Evolutionary conservation across 2,329 filamentous ascomycete genomes (phyloP).

Genomic region (Botrytis porri): DNA sequence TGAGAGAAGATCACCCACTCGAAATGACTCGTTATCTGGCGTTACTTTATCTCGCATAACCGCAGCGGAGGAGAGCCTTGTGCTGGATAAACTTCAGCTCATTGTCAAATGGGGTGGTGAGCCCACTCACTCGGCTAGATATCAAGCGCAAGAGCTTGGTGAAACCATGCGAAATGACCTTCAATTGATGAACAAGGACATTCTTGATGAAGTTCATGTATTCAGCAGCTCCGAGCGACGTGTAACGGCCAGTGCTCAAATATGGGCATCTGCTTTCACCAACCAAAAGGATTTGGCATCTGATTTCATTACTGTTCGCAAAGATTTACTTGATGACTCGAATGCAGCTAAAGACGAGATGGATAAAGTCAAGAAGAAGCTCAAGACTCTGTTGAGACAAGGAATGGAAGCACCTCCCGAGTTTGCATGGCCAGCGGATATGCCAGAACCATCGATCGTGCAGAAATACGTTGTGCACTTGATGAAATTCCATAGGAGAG

Average conservation of each 20-base stretch:
- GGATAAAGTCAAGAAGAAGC: slow-evolving; percentile 99
- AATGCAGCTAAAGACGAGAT: slow-evolving; percentile 99
- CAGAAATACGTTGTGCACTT: slow-evolving; percentile 88
- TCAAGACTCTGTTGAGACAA: slow-evolving; percentile 86
- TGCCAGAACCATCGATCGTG: slow-evolving; percentile 90
- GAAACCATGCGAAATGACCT: slow-evolving; percentile 95
- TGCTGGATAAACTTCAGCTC: slow-evolving; percentile 92
- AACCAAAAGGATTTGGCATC: slow-evolving; percentile 80
- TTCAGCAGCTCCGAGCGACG: slow-evolving; percentile 95
- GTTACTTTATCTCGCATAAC: slow-evolving; percentile 92
- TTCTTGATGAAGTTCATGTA: slow-evolving; percentile 87
- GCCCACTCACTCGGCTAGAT: slow-evolving; percentile 93
- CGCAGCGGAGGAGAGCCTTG: slow-evolving; percentile 86
- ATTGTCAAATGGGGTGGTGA: slow-evolving; percentile 99
- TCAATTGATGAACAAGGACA: slow-evolving; percentile 85
- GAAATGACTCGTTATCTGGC: slow-evolving; percentile 83
- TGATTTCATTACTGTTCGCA: slow-evolving; percentile 85
- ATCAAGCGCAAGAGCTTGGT: slow-evolving; percentile 92
- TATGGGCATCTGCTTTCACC: slow-evolving; percentile 87
- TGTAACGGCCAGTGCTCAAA: slow-evolving; percentile 93
- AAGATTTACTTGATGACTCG: slow-evolving; percentile 93
- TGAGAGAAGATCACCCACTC: slow-evolving; percentile 51
- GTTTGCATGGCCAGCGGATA: slow-evolving; percentile 96
- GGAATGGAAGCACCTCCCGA: slow-evolving; percentile 92
- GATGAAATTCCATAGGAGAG: slow-evolving; percentile 94